A percentile compares a stretch with the other conserved stretches of the same genome.
Evolutionary conservation across 495 filamentous ascomycete species (phyloP).

Genomic region (Hypoxylon crocopeplum): DNA sequence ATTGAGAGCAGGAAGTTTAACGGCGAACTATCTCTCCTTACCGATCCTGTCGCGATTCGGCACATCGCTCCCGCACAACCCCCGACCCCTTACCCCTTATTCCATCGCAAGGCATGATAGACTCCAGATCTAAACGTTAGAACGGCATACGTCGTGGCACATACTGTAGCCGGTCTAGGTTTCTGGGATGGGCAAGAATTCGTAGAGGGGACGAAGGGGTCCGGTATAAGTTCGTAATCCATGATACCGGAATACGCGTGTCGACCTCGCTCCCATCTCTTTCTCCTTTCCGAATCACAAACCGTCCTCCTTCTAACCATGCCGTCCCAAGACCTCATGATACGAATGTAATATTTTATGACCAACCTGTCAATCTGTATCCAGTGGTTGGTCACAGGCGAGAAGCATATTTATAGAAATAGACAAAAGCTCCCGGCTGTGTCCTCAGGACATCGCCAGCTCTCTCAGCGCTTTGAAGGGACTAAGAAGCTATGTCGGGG

Average conservation of each 20-base stretch:
- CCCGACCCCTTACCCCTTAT: constrained; percentile 10
- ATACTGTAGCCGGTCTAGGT: constrained; percentile 16
- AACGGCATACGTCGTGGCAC: background rate
- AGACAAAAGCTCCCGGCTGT: background rate
- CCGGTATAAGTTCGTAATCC: constrained; percentile 29
- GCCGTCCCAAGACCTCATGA: background rate
- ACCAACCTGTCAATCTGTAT: constrained; percentile 4
- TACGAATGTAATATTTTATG: constrained; percentile 19
- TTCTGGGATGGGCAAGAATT: constrained; percentile 4
- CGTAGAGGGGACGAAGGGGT: background rate
- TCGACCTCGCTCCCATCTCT: constrained; percentile 6
- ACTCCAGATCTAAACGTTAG: constrained; percentile 21
- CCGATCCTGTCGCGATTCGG: background rate
- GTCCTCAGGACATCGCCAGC: constrained; percentile 5
- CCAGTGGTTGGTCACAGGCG: constrained; percentile 10
- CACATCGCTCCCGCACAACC: background rate
- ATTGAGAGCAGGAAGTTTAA: constrained; percentile 20
- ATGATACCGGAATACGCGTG: constrained; percentile 19
- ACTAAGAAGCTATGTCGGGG: constrained; percentile 16
- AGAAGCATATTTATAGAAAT: background rate
- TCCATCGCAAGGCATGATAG: constrained; percentile 13
- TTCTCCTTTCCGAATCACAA: background rate
- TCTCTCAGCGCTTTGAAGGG: background rate
- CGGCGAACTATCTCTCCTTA: background rate
- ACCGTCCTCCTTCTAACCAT: constrained; percentile 1